Evolutionary conservation across 192 early-diverging fungal species (phyloP).

Genomic region (Podochytrium sp.): DNA sequence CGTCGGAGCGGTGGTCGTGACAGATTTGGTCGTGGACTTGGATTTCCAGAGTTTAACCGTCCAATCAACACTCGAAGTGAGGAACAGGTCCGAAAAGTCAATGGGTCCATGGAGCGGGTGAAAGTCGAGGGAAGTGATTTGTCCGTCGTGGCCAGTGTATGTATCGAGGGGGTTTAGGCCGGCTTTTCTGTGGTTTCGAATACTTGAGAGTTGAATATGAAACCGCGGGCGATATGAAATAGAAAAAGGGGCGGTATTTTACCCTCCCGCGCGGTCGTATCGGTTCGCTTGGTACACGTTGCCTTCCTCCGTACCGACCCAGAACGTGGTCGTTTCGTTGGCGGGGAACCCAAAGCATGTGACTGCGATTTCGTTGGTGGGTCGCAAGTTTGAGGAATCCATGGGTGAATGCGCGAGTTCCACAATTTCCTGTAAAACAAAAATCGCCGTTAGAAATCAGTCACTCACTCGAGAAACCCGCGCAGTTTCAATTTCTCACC

Average conservation of each 20-base stretch:
- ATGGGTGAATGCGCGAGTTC: slow-evolving; percentile 72
- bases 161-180: slow-evolving; percentile 87
- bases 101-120: slow-evolving; percentile 81
- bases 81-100: slow-evolving; percentile 90
- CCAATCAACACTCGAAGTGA: slow-evolving; percentile 96
- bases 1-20: not conserved
- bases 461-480: no score
- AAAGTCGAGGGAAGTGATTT: slow-evolving; percentile 88
- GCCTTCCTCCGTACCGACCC: slow-evolving; percentile 97
- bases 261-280: slow-evolving; percentile 93
- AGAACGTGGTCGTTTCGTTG: slow-evolving; percentile 90
- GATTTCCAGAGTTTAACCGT: slow-evolving; percentile 94
- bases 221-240: not conserved
- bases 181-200: slow-evolving; percentile 73
- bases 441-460: no score
- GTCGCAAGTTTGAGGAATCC: slow-evolving; percentile 57
- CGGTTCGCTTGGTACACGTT: slow-evolving; percentile 92
- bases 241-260: no score
- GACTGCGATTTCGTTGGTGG: slow-evolving; percentile 90
- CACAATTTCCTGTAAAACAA: slow-evolving; percentile 68
- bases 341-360: slow-evolving; percentile 90
- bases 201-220: slow-evolving; percentile 28
- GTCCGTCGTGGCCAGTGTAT: slow-evolving; percentile 87
- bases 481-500: slow-evolving; percentile 38
- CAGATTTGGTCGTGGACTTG: slow-evolving; percentile 30